Conservation (phyloP, 1,284 basidiomycete genomes). For the Naganishia albida region DNA sequence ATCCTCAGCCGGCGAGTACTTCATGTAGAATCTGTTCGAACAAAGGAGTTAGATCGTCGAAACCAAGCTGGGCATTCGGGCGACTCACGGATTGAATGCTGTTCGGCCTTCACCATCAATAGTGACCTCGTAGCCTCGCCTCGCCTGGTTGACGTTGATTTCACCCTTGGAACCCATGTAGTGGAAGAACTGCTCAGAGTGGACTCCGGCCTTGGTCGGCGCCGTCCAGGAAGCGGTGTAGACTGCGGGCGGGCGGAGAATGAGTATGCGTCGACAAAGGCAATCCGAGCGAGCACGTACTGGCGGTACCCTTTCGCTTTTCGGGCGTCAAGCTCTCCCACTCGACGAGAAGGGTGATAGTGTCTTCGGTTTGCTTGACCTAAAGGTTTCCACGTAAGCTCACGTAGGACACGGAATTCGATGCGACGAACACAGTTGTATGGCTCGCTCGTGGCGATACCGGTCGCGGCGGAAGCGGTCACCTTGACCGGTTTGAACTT, state of each 20-base stretch:
- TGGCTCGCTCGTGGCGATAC: constrained; percentile 81
- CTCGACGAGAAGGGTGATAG: constrained; percentile 89
- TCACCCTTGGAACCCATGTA: constrained; percentile 93
- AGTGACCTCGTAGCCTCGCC: constrained; percentile 85
- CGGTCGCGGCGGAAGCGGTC: constrained; percentile 80
- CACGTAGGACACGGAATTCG: too few relatives aligned
- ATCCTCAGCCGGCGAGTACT: constrained; percentile 85
- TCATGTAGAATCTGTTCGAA: constrained; percentile 90
- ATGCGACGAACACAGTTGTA: constrained; percentile 67
- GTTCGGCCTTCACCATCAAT: constrained; percentile 76
- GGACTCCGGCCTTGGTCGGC: constrained; percentile 59
- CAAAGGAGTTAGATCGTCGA: not conserved
- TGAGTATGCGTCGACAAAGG: too few relatives aligned
- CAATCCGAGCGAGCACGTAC: constrained; percentile 18
- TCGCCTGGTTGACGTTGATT: constrained; percentile 86
- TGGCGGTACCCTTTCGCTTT: constrained; percentile 59
- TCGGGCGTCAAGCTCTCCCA: constrained; percentile 76
- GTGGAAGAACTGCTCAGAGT: constrained; percentile 89
- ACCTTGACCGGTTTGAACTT: constrained; percentile 71
- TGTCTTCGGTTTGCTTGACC: constrained; percentile 74
- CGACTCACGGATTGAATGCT: constrained; percentile 53
- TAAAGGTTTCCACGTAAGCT: too few relatives aligned
- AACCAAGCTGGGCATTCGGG: not conserved
- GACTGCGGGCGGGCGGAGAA: constrained; percentile 55
- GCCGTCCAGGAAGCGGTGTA: constrained; percentile 80